Evolutionary conservation across 2,329 filamentous ascomycete species (phyloP).

Genomic region (Sporothrix pallida): DNA sequence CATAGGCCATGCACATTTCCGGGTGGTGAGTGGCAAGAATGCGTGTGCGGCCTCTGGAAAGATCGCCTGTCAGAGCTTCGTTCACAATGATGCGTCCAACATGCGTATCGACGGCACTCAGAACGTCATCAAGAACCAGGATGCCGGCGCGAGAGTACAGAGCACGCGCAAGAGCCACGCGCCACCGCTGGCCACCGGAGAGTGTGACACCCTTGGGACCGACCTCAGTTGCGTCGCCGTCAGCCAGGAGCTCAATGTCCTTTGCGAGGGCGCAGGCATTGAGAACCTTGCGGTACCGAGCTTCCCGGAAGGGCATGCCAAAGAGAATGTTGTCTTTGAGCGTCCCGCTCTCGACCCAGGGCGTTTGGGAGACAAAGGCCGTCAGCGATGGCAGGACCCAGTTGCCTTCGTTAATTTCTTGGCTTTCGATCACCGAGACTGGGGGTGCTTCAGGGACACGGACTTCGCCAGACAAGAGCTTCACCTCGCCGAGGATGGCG

Average conservation of each 20-base stretch:
- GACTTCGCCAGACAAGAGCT: conserved; percentile 45
- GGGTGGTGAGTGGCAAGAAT: conserved; percentile 65
- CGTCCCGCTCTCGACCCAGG: conserved; percentile 56
- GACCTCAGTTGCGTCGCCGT: conserved; percentile 53
- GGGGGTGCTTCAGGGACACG: conserved; percentile 41
- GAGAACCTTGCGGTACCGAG: conserved; percentile 54
- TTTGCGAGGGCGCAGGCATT: conserved; percentile 52
- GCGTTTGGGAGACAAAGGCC: conserved; percentile 54
- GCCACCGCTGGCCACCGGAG: conserved; percentile 54
- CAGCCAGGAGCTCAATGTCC: conserved; percentile 51
- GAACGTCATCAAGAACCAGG: conserved; percentile 55
- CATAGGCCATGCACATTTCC: conserved; percentile 44
- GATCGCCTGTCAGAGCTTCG: conserved; percentile 57
- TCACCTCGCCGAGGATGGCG: conserved; percentile 49
- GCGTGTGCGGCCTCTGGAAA: conserved; percentile 60
- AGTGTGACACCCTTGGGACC: conserved; percentile 52
- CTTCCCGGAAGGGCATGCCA: conserved; percentile 48
- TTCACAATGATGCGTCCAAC: conserved; percentile 57
- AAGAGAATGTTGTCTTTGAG: conserved; percentile 55
- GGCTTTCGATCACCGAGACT: conserved; percentile 38
- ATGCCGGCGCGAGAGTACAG: conserved; percentile 53
- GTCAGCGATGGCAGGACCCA: conserved; percentile 50
- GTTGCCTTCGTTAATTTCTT: conserved; percentile 39
- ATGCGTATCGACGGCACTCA: conserved; percentile 57
- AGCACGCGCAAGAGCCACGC: conserved; percentile 53